Conservation (phyloP, 495 filamentous ascomycete species). For the Neurospora sp. region DNA sequence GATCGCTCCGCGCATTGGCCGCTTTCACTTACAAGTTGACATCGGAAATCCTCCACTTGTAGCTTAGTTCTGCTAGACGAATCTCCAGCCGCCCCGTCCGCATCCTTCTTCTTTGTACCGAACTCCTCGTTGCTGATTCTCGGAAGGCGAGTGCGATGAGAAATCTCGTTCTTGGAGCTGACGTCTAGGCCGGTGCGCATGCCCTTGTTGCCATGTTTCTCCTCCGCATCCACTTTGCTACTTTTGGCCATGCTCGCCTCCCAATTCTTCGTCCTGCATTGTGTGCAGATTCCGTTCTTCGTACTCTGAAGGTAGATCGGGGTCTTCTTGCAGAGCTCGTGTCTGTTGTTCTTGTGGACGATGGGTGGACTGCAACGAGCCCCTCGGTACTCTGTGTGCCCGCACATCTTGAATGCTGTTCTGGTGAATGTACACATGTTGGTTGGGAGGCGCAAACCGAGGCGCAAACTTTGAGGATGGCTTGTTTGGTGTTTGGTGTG, state of each 20-base stretch:
- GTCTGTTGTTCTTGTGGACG: neutral
- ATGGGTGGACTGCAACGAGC: neutral
- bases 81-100: neutral
- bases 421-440: neutral
- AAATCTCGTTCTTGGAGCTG: neutral
- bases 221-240: neutral
- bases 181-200: neutral
- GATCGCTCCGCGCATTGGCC: neutral
- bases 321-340: neutral
- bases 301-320: neutral
- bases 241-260: neutral
- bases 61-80: neutral
- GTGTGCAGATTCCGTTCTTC: neutral
- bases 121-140: neutral
- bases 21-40: neutral
- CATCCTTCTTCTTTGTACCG: neutral
- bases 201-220: neutral
- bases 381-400: neutral
- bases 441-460: neutral
- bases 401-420: neutral
- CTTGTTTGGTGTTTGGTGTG: neutral
- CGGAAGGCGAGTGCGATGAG: neutral
- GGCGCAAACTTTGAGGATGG: neutral
- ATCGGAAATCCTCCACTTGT: neutral
- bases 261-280: neutral